Percentiles rank a stretch among this genome's conserved stretches.
phyloP scores from a whole-genome alignment of 257 asterid species.

The Nicotiana tabacum region DNA sequence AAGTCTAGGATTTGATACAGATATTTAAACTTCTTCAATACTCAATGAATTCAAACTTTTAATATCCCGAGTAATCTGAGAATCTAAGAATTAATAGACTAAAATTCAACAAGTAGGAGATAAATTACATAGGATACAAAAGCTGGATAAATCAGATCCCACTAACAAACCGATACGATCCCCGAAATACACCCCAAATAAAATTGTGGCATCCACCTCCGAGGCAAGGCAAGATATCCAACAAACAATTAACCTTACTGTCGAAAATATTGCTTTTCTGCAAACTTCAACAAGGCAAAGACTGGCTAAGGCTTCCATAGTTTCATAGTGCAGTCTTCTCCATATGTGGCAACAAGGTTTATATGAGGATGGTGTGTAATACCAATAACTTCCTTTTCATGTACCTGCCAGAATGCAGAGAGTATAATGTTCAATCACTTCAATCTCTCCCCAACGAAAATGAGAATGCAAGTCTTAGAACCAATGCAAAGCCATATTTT shows the following conservation, averaged over 20 bases:
- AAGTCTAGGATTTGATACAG: not conserved
- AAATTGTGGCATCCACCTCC: not conserved
- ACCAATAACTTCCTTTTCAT: conserved; percentile 94
- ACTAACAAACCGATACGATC: not conserved
- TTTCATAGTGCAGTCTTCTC: conserved; percentile 84
- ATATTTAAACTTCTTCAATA: not conserved
- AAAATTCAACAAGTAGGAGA: no score
- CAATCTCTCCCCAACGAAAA: not conserved
- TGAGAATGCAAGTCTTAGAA: not conserved
- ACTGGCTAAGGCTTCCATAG: conserved; percentile 73
- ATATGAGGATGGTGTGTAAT: conserved; percentile 89
- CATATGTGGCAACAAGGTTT: conserved; percentile 77
- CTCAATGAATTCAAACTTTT: not conserved
- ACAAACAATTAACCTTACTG: not conserved
- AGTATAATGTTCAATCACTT: not conserved
- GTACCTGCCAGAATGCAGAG: conserved; percentile 48
- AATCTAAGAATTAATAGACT: not conserved
- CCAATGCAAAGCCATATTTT: not conserved
- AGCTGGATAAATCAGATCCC: not conserved
- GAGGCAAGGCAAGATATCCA: not conserved
- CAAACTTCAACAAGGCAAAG: not conserved
- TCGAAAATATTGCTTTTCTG: not conserved
- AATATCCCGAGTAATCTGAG: not conserved
- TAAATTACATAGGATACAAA: not conserved
- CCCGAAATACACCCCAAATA: not conserved